Conservation (phyloP, 2,329 filamentous ascomycete species). For the Knoxdaviesia capensis region DNA sequence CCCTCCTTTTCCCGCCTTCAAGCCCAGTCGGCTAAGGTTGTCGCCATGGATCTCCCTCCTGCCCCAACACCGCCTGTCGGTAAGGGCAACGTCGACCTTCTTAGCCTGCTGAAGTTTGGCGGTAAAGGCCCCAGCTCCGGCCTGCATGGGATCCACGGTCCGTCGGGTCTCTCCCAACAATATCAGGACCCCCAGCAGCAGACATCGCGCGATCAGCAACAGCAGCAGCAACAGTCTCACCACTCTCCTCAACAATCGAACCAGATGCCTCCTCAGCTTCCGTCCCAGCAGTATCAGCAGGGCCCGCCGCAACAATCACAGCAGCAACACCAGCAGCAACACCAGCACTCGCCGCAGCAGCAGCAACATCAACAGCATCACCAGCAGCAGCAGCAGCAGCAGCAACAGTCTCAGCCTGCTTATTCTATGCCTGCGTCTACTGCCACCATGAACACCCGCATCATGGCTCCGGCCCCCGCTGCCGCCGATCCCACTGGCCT, state of each 20-base stretch:
- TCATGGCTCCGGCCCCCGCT: slow-evolving; percentile 36
- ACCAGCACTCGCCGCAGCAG: slow-evolving; percentile 8
- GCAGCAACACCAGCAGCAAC: slow-evolving; percentile 8
- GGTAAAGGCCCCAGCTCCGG: slow-evolving; percentile 13
- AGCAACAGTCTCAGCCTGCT: slow-evolving; percentile 4
- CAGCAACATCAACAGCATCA: slow-evolving; percentile 8
- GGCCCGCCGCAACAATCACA: not conserved
- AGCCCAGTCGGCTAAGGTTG: slow-evolving; percentile 1
- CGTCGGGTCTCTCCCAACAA: slow-evolving; percentile 1
- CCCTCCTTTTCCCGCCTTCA: too few relatives aligned
- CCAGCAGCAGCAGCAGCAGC: slow-evolving; percentile 7
- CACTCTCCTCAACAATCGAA: too few relatives aligned
- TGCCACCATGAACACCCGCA: slow-evolving; percentile 14
- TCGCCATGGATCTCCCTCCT: slow-evolving; percentile 22
- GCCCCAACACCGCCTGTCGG: slow-evolving; percentile 28
- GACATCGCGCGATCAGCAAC: not conserved
- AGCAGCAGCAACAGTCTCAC: slow-evolving; percentile 2
- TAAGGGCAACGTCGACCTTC: slow-evolving; percentile 21
- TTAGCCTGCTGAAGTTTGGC: slow-evolving; percentile 43
- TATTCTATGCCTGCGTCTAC: slow-evolving; percentile 11
- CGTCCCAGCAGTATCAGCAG: slow-evolving; percentile 12
- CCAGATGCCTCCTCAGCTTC: slow-evolving; percentile 1
- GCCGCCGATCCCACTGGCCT: slow-evolving; percentile 35
- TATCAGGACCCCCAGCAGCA: slow-evolving; percentile 3
- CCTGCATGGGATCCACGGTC: slow-evolving; percentile 10